Base-by-base conservation (phyloP, 2,329 filamentous ascomycete species). In the Paraphaeosphaeria minitans region DNA sequence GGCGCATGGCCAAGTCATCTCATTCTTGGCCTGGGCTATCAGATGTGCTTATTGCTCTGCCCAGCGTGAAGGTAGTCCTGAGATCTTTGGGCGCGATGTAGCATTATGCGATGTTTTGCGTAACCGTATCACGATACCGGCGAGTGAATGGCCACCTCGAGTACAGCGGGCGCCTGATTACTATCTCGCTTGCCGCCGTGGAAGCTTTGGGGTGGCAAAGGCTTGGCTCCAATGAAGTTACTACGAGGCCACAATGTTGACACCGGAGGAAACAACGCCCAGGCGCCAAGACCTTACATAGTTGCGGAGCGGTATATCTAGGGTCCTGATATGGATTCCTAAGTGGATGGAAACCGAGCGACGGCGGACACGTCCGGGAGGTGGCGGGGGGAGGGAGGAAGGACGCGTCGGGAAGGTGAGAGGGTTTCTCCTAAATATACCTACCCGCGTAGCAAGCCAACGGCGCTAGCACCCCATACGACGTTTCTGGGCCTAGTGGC, bases 351-450 rank as follows among this genome's bases (percentile, higher is more conserved):
- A 37, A 41, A 10, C 27, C 21, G 21, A 21, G 48, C 33, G 48
- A 31, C 21, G 48, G 48, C 39, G 48, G 19, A 51, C 48, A 33
- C 33, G 48, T 51, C 24, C 19, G 48, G 48, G 41, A 51, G 48
- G 48, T 51, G 33, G 29, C 48, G 19, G 48, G 47, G 48, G 48
- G 13, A 33, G 22, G 16, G 13, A 13, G 48, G 13, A 33, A 33
- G 16, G 13, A 13, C 33, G 35, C 19, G 21, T 51, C 24, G 7
- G 48, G 48, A 35, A 51, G 48, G 48, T 51, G 48, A 21, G 33
- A 39, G 33, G 21, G 35, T 12, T 35, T 37, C 27, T 21, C 35
- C 29, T 27, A 29, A n/a, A n/a, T n/a, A n/a, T n/a, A n/a, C n/a
- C n/a, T n/a, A n/a, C n/a, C n/a, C n/a, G n/a, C n/a, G n/a, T 13